Evolutionary conservation across 1,284 basidiomycete species (phyloP), one percentile per base, ranked within the genome.

Genomic region (Puccinia triticina): DNA sequence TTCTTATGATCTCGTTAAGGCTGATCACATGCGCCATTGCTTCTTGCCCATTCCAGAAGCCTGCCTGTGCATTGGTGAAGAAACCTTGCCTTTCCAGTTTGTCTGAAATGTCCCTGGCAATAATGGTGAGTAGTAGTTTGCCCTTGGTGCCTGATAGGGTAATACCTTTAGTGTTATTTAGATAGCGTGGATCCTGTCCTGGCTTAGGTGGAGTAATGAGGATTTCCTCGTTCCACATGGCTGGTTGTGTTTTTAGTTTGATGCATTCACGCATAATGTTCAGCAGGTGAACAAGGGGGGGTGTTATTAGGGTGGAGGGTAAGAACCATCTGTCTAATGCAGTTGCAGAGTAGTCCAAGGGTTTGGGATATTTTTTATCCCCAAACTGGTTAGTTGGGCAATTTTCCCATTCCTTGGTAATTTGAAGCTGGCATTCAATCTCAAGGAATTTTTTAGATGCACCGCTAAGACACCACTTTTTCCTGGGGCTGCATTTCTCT

Each of bases 391-490:
- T 8, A 43, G 3, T 21, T 29, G 34, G 37, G 0, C 7, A 37
- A 16, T 37, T n/a, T 29, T 46, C 46, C 74, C 74, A 77, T 0
- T 77, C 57, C 43, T 77, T 37, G 48, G 37, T 61, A 8, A 64
- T 32, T 23, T 77, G 34, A 21, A 77, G 57, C 21, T 59, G 55
- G 29, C 74, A 64, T 64, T 77, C 74, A 26, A 64, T 18, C 48
- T 77, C 37, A 23, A 77, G n/a, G 26, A 77, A 77, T 43, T 64
- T 59, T 29, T 77, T 1, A 77, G 18, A 29, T 77, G 75, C 1
- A 64, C 29, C 1, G 74, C 59, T 26, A 77, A n/a, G 0, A 77
- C 57, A n/a, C 74, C 57, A 64, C 57, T 77, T 23, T 77, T 77
- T 0, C 74, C 74, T 1, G 74, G 57, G 0, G 74, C 74, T 3